phyloP scores from a whole-genome alignment of 371 early-diverging fungal genomes.

The Mucor lusitanicus region DNA sequence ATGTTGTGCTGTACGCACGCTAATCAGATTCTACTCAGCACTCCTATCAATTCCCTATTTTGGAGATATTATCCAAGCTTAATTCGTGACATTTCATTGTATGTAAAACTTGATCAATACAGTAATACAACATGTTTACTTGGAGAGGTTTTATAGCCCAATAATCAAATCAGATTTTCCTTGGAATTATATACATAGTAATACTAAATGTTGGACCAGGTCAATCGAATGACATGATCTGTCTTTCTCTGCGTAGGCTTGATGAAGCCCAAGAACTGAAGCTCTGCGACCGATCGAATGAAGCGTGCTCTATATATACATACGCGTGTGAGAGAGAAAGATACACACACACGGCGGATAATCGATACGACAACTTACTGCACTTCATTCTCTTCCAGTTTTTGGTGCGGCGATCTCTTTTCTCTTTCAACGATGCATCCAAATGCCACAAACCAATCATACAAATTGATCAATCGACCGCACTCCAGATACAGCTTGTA shows the following conservation, averaged over 20 bases:
- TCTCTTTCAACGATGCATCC: slow-evolving; percentile 63
- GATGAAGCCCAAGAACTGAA: slow-evolving; percentile 89
- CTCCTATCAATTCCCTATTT: neutral
- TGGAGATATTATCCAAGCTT: neutral
- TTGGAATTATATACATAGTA: no score
- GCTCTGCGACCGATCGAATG: slow-evolving; percentile 77
- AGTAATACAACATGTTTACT: neutral
- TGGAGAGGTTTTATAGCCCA: neutral
- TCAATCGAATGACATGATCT: slow-evolving; percentile 88
- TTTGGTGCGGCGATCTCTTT: slow-evolving; percentile 26
- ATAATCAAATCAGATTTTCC: neutral
- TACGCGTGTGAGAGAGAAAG: no score
- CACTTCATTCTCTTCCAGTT: slow-evolving; percentile 46
- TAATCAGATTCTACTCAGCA: neutral
- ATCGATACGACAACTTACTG: slow-evolving; percentile 35
- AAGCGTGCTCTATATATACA: slow-evolving; percentile 73
- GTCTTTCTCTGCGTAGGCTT: slow-evolving; percentile 87
- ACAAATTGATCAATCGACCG: slow-evolving; percentile 90
- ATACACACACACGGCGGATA: neutral
- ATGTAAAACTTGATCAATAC: neutral
- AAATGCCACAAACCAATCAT: slow-evolving; percentile 90
- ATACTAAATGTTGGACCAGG: slow-evolving; percentile 78
- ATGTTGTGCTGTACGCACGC: no score
- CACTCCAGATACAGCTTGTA: slow-evolving; percentile 91
- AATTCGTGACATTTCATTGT: neutral